Percentiles rank a stretch among this genome's conserved stretches.
Conservation (phyloP, 2,329 filamentous ascomycete genomes). For the Colletotrichum costaricense region DNA sequence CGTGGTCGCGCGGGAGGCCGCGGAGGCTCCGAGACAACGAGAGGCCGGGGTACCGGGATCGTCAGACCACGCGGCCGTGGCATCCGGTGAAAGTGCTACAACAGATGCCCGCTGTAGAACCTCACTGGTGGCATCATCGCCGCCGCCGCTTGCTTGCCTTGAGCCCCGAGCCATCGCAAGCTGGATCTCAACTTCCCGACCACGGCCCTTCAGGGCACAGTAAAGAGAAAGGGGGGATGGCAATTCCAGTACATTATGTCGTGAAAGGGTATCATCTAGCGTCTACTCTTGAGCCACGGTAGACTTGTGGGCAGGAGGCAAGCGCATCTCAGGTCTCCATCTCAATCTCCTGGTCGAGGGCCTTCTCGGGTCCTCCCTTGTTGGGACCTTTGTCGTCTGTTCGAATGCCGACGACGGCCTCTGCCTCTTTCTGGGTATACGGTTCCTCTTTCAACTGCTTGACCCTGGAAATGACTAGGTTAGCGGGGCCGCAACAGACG, state of each 20-base stretch:
- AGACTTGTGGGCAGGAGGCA: background rate
- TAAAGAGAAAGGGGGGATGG: background rate
- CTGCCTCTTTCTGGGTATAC: constrained; percentile 87
- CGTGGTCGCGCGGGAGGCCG: constrained; percentile 43
- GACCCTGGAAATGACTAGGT: constrained; percentile 63
- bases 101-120: background rate
- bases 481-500: background rate
- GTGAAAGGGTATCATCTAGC: constrained; percentile 31
- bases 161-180: background rate
- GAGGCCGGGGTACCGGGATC: constrained; percentile 58
- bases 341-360: constrained; percentile 52
- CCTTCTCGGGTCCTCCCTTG: constrained; percentile 40
- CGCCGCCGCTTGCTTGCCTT: background rate
- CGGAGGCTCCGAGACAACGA: constrained; percentile 44
- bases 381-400: constrained; percentile 70
- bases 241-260: constrained; percentile 12
- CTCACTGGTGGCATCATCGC: no score
- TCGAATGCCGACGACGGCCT: constrained; percentile 79
- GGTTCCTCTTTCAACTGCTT: constrained; percentile 86
- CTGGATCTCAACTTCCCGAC: background rate
- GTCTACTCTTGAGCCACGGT: constrained; percentile 14
- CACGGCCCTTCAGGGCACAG: background rate
- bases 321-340: constrained; percentile 37
- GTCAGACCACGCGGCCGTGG: constrained; percentile 59
- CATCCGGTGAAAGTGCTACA: constrained; percentile 46